phyloP scores from a whole-genome alignment of 2,329 filamentous ascomycete genomes.

The Exophiala phaeomuriformis region DNA sequence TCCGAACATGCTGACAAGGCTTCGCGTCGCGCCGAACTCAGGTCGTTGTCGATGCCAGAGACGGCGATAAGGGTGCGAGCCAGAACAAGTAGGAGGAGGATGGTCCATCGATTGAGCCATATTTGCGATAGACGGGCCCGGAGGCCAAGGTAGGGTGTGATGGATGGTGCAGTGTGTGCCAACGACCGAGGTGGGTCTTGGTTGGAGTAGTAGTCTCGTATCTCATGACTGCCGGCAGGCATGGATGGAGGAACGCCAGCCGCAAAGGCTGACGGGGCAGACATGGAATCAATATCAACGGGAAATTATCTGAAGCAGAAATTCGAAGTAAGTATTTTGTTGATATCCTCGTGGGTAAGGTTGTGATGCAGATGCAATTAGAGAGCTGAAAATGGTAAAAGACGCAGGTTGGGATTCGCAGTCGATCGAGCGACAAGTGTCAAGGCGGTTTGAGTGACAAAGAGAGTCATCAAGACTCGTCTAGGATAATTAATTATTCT shows the following conservation, averaged over 20 bases:
- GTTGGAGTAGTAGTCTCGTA: constrained; percentile 53
- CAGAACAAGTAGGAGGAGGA: constrained; percentile 79
- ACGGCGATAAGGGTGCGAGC: constrained; percentile 72
- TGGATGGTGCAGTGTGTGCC: constrained; percentile 58
- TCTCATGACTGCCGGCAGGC: constrained; percentile 53
- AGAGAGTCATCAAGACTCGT: constrained; percentile 16
- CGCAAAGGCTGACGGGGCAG: constrained; percentile 38
- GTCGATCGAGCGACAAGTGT: constrained; percentile 5
- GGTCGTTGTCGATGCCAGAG: constrained; percentile 62
- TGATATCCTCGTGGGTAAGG: neutral
- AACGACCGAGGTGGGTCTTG: constrained; percentile 49
- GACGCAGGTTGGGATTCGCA: neutral
- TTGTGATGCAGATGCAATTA: neutral
- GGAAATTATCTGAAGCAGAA: constrained; percentile 23
- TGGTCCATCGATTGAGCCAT: constrained; percentile 96
- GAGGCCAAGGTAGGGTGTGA: constrained; percentile 88
- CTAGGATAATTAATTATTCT: constrained; percentile 7
- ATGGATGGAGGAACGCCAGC: constrained; percentile 52
- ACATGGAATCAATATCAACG: constrained; percentile 24
- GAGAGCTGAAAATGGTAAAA: constrained; percentile 2
- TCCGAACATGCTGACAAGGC: constrained; percentile 83
- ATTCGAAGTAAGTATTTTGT: constrained; percentile 10
- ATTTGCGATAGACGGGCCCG: constrained; percentile 84
- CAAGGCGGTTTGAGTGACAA: constrained; percentile 8
- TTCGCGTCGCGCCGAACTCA: constrained; percentile 68